Conservation (phyloP, 352 stramenopile genomes). For the Thraustotheca clavata region DNA sequence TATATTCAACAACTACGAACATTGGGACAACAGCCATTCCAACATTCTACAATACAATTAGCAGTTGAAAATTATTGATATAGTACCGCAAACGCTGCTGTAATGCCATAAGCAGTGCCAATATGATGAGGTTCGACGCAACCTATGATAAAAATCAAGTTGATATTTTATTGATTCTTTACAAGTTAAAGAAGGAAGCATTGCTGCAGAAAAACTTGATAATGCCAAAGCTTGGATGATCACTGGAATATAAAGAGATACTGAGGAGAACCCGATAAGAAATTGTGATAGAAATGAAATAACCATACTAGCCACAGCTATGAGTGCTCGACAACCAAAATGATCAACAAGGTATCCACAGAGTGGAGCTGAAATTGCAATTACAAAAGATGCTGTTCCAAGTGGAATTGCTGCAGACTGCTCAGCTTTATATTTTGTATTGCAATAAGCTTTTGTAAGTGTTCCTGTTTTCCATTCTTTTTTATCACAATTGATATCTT, state of each 20-base stretch:
- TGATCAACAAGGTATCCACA: constrained; percentile 1
- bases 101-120: constrained; percentile 12
- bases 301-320: neutral
- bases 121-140: constrained; percentile 11
- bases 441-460: constrained; percentile 10
- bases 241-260: neutral
- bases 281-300: neutral
- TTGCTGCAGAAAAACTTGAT: neutral
- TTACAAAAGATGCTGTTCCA: constrained; percentile 4
- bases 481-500: constrained; percentile 20
- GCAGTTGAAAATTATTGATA: neutral
- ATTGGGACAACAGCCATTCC: constrained; percentile 13
- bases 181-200: constrained; percentile 6
- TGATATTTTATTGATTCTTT: neutral
- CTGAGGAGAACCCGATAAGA: neutral
- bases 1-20: constrained; percentile 5
- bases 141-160: neutral
- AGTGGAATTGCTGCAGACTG: neutral
- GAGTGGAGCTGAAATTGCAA: constrained; percentile 4
- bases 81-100: constrained; percentile 12
- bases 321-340: constrained; percentile 1
- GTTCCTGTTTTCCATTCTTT: neutral
- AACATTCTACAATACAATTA: constrained; percentile 4
- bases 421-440: neutral
- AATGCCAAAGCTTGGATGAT: neutral